Evolutionary conservation across 2,329 filamentous ascomycete genomes (phyloP).

Genomic region (Alternaria consortialis): DNA sequence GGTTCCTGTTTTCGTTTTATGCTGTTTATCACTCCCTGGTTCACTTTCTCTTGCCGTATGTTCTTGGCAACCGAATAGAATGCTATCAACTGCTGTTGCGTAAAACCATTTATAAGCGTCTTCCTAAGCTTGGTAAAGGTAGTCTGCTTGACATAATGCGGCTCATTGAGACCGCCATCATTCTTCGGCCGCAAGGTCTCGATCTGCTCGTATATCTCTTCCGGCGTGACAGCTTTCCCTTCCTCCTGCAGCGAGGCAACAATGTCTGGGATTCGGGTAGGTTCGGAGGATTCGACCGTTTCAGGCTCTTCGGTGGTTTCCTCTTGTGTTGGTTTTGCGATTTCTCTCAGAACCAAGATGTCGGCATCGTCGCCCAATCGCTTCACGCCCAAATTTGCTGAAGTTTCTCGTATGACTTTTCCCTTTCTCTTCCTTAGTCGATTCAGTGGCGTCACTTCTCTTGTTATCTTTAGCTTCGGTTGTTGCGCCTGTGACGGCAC

Average conservation of each 20-base stretch:
- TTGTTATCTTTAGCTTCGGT: constrained; percentile 13
- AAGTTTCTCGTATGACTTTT: constrained; percentile 38
- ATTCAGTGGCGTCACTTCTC: constrained; percentile 27
- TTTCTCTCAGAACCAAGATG: constrained; percentile 47
- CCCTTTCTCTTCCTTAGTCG: constrained; percentile 35
- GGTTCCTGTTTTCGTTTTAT: constrained; percentile 19
- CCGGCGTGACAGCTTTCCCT: constrained; percentile 27
- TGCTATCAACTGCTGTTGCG: constrained; percentile 37
- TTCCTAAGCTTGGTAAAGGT: constrained; percentile 38
- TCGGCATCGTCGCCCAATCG: constrained; percentile 47
- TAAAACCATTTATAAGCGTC: constrained; percentile 40
- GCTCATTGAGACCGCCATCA: constrained; percentile 27
- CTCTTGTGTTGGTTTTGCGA: constrained; percentile 14
- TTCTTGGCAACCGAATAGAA: constrained; percentile 44
- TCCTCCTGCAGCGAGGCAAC: constrained; percentile 41
- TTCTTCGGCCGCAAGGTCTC: constrained; percentile 42
- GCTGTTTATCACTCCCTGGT: constrained; percentile 28
- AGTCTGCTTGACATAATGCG: constrained; percentile 40
- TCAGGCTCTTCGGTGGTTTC: constrained; percentile 8
- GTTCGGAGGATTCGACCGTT: constrained; percentile 14
- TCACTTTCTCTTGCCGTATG: constrained; percentile 25
- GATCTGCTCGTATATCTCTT: constrained; percentile 44
- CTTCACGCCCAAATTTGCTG: constrained; percentile 42
- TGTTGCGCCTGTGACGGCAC: constrained; percentile 6
- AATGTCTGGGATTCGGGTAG: constrained; percentile 32